Percentiles rank a stretch among this genome's conserved stretches.
These are phyloP conservation scores for Pichia membranifaciens DNA, from an alignment of 805 yeast genomes.

Conservation along the genomic window DNA sequence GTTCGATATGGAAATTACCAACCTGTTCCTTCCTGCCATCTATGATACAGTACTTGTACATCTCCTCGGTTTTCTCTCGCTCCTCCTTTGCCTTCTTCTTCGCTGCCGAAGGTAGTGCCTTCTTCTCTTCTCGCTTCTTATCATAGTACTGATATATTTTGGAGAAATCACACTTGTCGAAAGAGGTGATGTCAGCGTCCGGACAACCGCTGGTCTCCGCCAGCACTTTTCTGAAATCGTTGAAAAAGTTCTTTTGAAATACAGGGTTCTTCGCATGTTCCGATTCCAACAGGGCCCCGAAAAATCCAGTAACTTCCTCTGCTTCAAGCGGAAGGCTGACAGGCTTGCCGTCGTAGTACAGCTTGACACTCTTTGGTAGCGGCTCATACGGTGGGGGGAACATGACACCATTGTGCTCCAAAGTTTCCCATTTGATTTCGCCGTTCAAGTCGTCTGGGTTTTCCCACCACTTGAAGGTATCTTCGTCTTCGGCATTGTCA, in stretches of 20 bases:
- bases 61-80: conserved; percentile 71
- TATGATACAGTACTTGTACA: conserved; percentile 69
- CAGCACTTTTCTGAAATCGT: conserved; percentile 66
- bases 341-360: conserved; percentile 71
- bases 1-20: conserved; percentile 91
- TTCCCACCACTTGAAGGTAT: conserved; percentile 79
- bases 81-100: conserved; percentile 69
- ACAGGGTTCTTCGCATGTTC: conserved; percentile 86
- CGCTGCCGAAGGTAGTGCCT: conserved; percentile 61
- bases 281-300: conserved; percentile 78
- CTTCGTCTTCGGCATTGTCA: conserved; percentile 37
- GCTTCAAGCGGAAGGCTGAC: conserved; percentile 73
- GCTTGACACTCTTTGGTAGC: conserved; percentile 67
- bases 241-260: conserved; percentile 81
- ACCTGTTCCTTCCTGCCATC: conserved; percentile 90
- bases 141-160: conserved; percentile 72
- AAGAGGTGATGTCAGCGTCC: conserved; percentile 44
- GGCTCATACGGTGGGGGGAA: conserved; percentile 93
- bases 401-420: conserved; percentile 85
- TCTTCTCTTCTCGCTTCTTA: conserved; percentile 62
- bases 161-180: conserved; percentile 70
- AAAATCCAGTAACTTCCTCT: conserved; percentile 96
- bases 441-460: conserved; percentile 67
- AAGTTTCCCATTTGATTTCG: conserved; percentile 75
- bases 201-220: conserved; percentile 62